Percentiles rank a stretch among this genome's conserved stretches.
Evolutionary conservation across 192 early-diverging fungal species (phyloP).

Genomic region (Coemansia sp.): DNA sequence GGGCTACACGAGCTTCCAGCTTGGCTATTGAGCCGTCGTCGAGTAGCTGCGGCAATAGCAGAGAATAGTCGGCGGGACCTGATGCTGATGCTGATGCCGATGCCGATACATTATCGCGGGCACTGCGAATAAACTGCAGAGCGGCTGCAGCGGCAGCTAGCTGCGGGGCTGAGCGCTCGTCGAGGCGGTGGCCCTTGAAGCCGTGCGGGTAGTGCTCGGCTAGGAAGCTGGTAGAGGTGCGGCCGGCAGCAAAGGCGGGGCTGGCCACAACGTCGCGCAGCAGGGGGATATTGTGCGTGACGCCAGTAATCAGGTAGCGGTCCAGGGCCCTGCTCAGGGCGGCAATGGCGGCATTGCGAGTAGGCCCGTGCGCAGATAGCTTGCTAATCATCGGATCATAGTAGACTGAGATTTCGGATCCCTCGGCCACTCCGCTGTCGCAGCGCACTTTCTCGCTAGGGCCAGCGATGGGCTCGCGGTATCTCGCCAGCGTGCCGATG

Average conservation of each 20-base stretch:
- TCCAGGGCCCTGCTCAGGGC: slow-evolving; percentile 85
- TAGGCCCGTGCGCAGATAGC: slow-evolving; percentile 80
- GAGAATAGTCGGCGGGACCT: background rate
- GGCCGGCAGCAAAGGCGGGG: slow-evolving; percentile 71
- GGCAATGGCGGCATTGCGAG: slow-evolving; percentile 73
- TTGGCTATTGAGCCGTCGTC: slow-evolving; percentile 51
- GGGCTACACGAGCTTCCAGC: slow-evolving; percentile 19
- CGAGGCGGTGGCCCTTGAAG: slow-evolving; percentile 76
- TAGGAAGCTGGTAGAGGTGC: slow-evolving; percentile 83
- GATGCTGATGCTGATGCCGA: background rate
- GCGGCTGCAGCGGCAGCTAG: slow-evolving; percentile 69
- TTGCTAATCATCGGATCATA: slow-evolving; percentile 98
- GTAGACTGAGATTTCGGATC: slow-evolving; percentile 91
- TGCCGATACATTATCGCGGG: slow-evolving; percentile 30
- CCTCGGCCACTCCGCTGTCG: slow-evolving; percentile 91
- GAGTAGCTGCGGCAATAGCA: slow-evolving; percentile 53
- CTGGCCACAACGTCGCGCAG: slow-evolving; percentile 82
- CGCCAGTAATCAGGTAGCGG: slow-evolving; percentile 89
- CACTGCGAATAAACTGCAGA: slow-evolving; percentile 68
- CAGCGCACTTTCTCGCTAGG: slow-evolving; percentile 66
- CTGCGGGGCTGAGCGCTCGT: slow-evolving; percentile 51
- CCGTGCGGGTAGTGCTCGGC: slow-evolving; percentile 87
- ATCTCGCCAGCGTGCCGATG: slow-evolving; percentile 82
- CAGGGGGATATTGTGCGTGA: slow-evolving; percentile 94
- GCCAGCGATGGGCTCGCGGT: slow-evolving; percentile 70